A percentile compares a stretch with the other conserved stretches of the same genome.
phyloP scores from a whole-genome alignment of 1,139 yeast species.

The Hansenula sp. region DNA sequence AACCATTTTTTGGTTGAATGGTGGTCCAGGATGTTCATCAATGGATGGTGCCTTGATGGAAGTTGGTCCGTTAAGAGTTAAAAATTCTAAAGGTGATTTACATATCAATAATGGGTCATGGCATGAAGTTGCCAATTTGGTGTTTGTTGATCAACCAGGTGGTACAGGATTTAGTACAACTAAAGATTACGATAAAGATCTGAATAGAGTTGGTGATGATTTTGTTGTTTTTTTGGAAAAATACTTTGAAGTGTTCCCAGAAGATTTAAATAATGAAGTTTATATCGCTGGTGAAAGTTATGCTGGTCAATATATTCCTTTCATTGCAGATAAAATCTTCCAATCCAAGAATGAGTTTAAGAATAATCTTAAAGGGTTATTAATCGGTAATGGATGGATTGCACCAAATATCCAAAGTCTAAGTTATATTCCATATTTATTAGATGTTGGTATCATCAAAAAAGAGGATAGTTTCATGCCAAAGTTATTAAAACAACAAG shows the following conservation, averaged over 20 bases:
- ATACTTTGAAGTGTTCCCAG: conserved; percentile 72
- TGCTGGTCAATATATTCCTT: conserved; percentile 97
- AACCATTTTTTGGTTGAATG: conserved; percentile 81
- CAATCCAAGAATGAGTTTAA: conserved; percentile 37
- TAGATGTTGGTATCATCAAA: conserved; percentile 53
- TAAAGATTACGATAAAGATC: conserved; percentile 50
- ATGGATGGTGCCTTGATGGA: conserved; percentile 98
- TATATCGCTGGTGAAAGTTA: conserved; percentile 92
- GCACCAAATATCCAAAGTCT: conserved; percentile 83
- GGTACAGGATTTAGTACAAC: conserved; percentile 88
- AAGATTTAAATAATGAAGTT: conserved; percentile 59
- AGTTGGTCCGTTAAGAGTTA: conserved; percentile 79
- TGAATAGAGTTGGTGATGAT: conserved; percentile 54
- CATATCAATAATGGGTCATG: conserved; percentile 71
- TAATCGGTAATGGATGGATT: conserved; percentile 97
- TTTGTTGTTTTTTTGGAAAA: conserved; percentile 61
- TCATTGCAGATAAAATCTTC: conserved; percentile 63
- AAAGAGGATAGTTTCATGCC: conserved; percentile 35
- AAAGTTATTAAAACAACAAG: conserved; percentile 45
- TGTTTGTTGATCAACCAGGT: conserved; percentile 91
- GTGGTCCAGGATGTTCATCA: conserved; percentile 97
- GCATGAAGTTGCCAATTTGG: conserved; percentile 73
- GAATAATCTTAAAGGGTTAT: conserved; percentile 51
- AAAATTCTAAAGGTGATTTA: conserved; percentile 36
- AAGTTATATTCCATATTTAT: conserved; percentile 71